phyloP scores from a whole-genome alignment of 1,284 basidiomycete genomes.

The Apiotrichum sp. region DNA sequence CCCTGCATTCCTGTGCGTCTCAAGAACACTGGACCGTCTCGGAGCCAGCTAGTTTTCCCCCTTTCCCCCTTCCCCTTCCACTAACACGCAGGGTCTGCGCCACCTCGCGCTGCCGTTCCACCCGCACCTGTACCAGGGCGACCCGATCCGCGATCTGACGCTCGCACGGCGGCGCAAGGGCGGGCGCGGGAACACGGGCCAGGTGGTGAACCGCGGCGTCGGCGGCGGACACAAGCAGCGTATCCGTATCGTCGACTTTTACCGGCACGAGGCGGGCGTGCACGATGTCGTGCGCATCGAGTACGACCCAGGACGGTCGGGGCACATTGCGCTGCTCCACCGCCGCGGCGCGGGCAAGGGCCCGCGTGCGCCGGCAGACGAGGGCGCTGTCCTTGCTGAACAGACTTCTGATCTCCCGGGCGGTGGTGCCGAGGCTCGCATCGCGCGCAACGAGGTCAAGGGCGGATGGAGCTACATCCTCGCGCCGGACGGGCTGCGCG shows the following conservation, averaged over 20 bases:
- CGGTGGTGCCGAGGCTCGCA: constrained; percentile 8
- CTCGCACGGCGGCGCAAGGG: constrained; percentile 75
- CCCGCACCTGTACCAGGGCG: constrained; percentile 73
- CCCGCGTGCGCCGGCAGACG: constrained; percentile 23
- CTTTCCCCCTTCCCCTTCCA: too few species aligned
- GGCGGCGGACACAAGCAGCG: constrained; percentile 89
- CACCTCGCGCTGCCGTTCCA: constrained; percentile 78
- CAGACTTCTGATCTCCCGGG: constrained; percentile 10
- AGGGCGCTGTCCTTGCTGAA: constrained; percentile 31
- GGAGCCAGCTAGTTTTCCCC: too few species aligned
- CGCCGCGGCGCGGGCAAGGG: constrained; percentile 21
- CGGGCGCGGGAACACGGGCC: constrained; percentile 74
- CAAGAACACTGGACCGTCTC: not conserved
- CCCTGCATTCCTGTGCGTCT: constrained; percentile 41
- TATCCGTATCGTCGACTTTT: constrained; percentile 82
- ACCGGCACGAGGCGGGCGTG: constrained; percentile 65
- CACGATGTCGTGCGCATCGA: constrained; percentile 90
- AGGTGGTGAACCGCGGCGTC: constrained; percentile 78
- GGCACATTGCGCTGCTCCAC: constrained; percentile 81
- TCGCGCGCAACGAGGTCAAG: constrained; percentile 32
- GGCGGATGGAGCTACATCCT: constrained; percentile 71
- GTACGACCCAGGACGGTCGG: constrained; percentile 90
- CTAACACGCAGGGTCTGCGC: constrained; percentile 57
- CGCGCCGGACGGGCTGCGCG: constrained; percentile 80
- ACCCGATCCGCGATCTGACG: constrained; percentile 78